Percentiles rank a stretch among this genome's conserved stretches.
Evolutionary conservation across 2,329 filamentous ascomycete genomes (phyloP).

Genomic region (Setomelanomma holmii): DNA sequence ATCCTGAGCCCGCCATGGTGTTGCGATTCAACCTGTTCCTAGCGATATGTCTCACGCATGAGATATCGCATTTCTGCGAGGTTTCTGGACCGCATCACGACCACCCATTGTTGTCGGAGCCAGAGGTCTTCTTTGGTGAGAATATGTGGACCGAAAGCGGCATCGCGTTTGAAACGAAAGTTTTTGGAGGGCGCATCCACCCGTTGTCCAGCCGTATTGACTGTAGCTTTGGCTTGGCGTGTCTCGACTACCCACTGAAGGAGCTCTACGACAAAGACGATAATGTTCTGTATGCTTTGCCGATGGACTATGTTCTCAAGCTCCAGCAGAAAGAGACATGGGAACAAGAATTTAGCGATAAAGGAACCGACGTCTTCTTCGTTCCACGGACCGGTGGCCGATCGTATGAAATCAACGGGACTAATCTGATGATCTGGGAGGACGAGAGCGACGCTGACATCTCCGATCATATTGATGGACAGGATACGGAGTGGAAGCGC

Average conservation of each 20-base stretch:
- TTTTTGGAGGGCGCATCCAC: conserved; percentile 49
- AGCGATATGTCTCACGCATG: conserved; percentile 47
- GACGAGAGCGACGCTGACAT: conserved; percentile 49
- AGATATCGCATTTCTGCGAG: conserved; percentile 51
- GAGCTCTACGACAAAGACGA: conserved; percentile 48
- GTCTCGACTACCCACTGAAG: conserved; percentile 45
- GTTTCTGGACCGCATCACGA: conserved; percentile 47
- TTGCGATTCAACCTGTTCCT: conserved; percentile 51
- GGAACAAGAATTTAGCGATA: conserved; percentile 41
- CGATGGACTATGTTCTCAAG: conserved; percentile 49
- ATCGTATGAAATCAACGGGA: conserved; percentile 47
- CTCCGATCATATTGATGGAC: conserved; percentile 46
- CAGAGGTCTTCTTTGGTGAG: conserved; percentile 49
- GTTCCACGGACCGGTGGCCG: conserved; percentile 49
- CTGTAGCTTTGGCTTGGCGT: conserved; percentile 47
- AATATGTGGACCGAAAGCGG: conserved; percentile 51
- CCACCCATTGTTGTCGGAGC: conserved; percentile 42
- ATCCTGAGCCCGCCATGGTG: conserved; percentile 50
- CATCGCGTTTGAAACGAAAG: conserved; percentile 48
- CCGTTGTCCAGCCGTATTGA: conserved; percentile 49
- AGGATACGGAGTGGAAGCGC: conserved; percentile 45
- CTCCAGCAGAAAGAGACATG: conserved; percentile 49
- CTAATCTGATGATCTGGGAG: conserved; percentile 51
- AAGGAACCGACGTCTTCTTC: conserved; percentile 35
- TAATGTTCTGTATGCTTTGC: conserved; percentile 46